A percentile compares a stretch with the other conserved stretches of the same genome.
Conservation (phyloP, 2,329 filamentous ascomycete species). For the Exophiala sp. region DNA sequence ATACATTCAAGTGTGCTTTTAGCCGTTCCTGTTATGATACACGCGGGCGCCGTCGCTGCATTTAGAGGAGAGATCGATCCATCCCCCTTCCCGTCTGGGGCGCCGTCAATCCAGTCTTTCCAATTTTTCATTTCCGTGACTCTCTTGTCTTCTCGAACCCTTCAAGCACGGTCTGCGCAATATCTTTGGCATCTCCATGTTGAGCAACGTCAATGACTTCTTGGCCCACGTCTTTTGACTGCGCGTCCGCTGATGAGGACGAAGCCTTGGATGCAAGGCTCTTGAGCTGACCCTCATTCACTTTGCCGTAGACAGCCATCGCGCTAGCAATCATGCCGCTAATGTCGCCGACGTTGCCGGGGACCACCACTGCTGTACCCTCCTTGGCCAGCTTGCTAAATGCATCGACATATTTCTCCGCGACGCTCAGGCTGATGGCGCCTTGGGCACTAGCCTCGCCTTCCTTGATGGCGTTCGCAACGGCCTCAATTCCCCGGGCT, state of each 20-base stretch:
- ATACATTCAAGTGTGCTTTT: slow-evolving; percentile 13
- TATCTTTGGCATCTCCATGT: slow-evolving; percentile 37
- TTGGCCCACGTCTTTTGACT: slow-evolving; percentile 21
- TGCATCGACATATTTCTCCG: slow-evolving; percentile 96
- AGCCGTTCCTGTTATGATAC: slow-evolving; percentile 7
- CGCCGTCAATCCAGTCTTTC: neutral
- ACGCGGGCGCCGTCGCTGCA: slow-evolving; percentile 12
- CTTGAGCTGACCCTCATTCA: slow-evolving; percentile 71
- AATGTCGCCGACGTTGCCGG: slow-evolving; percentile 94
- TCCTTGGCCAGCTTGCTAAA: slow-evolving; percentile 90
- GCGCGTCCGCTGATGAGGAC: slow-evolving; percentile 25
- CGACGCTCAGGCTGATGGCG: slow-evolving; percentile 79
- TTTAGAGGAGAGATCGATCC: slow-evolving; percentile 13
- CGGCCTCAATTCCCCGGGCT: slow-evolving; percentile 78
- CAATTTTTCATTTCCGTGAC: slow-evolving; percentile 29
- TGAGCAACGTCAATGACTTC: slow-evolving; percentile 33
- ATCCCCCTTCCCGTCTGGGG: neutral
- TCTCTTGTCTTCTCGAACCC: slow-evolving; percentile 43
- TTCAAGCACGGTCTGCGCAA: slow-evolving; percentile 46
- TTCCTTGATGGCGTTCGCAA: slow-evolving; percentile 66
- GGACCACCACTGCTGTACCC: slow-evolving; percentile 90
- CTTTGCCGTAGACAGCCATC: slow-evolving; percentile 90
- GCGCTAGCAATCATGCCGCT: slow-evolving; percentile 95
- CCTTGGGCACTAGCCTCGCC: slow-evolving; percentile 71
- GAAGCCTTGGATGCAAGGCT: slow-evolving; percentile 43